A percentile compares a stretch with the other conserved stretches of the same genome.
These are phyloP conservation scores for Aciculoconidium aculeatum DNA, from an alignment of 805 yeast genomes.

Conservation along the genomic window DNA sequence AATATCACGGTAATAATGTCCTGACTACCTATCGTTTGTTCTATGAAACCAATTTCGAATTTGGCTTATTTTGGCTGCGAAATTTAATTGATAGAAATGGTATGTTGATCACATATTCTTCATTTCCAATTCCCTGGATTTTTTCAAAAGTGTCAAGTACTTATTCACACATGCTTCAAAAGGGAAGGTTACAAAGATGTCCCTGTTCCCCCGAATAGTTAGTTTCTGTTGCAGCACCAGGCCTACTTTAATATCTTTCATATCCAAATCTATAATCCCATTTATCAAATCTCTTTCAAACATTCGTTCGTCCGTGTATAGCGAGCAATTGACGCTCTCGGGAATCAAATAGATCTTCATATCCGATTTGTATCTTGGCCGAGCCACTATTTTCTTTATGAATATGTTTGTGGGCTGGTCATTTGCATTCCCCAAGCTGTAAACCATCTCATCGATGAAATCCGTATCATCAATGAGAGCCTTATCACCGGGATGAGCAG, in stretches of 20 bases:
- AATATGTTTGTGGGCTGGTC: constrained; percentile 45
- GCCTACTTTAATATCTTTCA: too few relatives aligned
- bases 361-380: constrained; percentile 57
- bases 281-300: constrained; percentile 46
- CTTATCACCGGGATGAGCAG: constrained; percentile 48
- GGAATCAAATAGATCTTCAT: constrained; percentile 60
- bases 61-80: too few relatives aligned
- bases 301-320: constrained; percentile 46
- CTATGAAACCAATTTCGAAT: too few relatives aligned
- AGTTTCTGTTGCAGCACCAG: background rate
- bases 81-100: too few relatives aligned
- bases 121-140: too few relatives aligned
- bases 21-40: too few relatives aligned
- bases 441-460: constrained; percentile 30
- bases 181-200: constrained; percentile 12
- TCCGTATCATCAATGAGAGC: constrained; percentile 47
- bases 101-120: too few relatives aligned
- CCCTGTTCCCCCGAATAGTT: constrained; percentile 7
- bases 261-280: constrained; percentile 38
- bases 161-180: too few relatives aligned
- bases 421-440: constrained; percentile 34
- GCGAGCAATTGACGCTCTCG: constrained; percentile 23
- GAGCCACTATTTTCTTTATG: constrained; percentile 51
- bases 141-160: too few relatives aligned
- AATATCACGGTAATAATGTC: too few relatives aligned